Conservation (phyloP, 129 eudicot species). For the Saposhnikovia divaricata region DNA sequence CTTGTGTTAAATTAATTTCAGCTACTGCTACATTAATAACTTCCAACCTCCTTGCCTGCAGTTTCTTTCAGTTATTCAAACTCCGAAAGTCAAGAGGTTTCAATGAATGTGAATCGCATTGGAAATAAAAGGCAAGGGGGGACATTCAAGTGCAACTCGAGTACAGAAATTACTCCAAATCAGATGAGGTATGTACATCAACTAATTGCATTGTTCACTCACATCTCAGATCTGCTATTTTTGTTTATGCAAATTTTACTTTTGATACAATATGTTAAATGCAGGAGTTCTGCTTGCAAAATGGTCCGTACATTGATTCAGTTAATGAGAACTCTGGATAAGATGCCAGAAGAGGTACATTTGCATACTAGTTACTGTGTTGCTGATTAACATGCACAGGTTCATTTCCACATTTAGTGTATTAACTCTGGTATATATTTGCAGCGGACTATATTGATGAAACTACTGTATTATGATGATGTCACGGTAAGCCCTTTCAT, state of each 20-base stretch:
- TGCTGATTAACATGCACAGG: slow-evolving; percentile 9
- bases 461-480: slow-evolving; percentile 84
- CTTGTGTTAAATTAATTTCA: slow-evolving; percentile 7
- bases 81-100: slow-evolving; percentile 80
- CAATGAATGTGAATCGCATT: slow-evolving; percentile 79
- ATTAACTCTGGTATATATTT: slow-evolving; percentile 9
- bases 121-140: slow-evolving; percentile 86
- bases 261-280: slow-evolving; percentile 8
- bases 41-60: slow-evolving; percentile 35
- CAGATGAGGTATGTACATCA: slow-evolving; percentile 72
- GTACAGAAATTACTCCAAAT: slow-evolving; percentile 72
- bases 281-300: slow-evolving; percentile 96
- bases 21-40: slow-evolving; percentile 16
- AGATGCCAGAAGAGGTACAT: slow-evolving; percentile 96
- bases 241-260: not conserved
- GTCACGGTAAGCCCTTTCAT: slow-evolving; percentile 67
- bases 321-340: slow-evolving; percentile 96
- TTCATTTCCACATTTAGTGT: not conserved
- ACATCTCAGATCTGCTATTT: slow-evolving; percentile 3
- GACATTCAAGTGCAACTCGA: slow-evolving; percentile 69
- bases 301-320: slow-evolving; percentile 93
- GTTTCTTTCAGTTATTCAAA: slow-evolving; percentile 90
- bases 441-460: slow-evolving; percentile 99
- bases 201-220: slow-evolving; percentile 12
- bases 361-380: not conserved